phyloP scores from a whole-genome alignment of 2,329 filamentous ascomycete species.

The Ophiostoma tasmaniense region DNA sequence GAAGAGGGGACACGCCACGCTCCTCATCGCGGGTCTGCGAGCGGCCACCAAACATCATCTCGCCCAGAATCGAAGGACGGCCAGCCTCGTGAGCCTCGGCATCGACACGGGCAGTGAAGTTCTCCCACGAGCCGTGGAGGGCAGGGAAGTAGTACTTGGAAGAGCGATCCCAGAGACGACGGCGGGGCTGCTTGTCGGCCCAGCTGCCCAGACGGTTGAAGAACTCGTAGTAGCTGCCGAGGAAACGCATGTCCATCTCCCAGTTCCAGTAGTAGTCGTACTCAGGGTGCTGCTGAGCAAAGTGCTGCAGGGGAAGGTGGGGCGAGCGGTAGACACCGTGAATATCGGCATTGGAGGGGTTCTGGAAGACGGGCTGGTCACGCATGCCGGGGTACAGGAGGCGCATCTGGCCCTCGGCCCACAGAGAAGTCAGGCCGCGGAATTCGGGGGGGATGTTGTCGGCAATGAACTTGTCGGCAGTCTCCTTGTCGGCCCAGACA shows the following conservation, averaged over 20 bases:
- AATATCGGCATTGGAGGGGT: conserved; percentile 48
- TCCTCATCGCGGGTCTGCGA: conserved; percentile 43
- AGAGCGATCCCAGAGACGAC: conserved; percentile 69
- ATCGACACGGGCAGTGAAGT: conserved; percentile 59
- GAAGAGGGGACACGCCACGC: conserved; percentile 44
- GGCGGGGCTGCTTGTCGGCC: conserved; percentile 58
- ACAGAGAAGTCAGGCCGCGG: conserved; percentile 69
- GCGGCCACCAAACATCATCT: conserved; percentile 44
- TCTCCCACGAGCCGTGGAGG: conserved; percentile 61
- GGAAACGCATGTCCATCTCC: conserved; percentile 60
- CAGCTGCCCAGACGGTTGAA: conserved; percentile 60
- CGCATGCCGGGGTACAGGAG: conserved; percentile 65
- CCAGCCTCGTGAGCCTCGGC: conserved; percentile 48
- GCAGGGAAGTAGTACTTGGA: conserved; percentile 68
- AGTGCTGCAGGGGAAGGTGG: conserved; percentile 56
- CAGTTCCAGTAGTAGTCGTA: conserved; percentile 63
- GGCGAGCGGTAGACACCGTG: conserved; percentile 62
- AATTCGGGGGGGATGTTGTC: conserved; percentile 65
- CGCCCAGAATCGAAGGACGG: conserved; percentile 59
- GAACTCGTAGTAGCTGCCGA: conserved; percentile 63
- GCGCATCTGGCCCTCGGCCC: conserved; percentile 78
- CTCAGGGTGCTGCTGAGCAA: conserved; percentile 53
- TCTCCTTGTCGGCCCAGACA: conserved; percentile 72
- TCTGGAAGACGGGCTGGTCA: conserved; percentile 53
- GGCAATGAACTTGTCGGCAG: conserved; percentile 62